Evolutionary conservation across 495 filamentous ascomycete genomes (phyloP).

Genomic region (Penicillium odoratum): DNA sequence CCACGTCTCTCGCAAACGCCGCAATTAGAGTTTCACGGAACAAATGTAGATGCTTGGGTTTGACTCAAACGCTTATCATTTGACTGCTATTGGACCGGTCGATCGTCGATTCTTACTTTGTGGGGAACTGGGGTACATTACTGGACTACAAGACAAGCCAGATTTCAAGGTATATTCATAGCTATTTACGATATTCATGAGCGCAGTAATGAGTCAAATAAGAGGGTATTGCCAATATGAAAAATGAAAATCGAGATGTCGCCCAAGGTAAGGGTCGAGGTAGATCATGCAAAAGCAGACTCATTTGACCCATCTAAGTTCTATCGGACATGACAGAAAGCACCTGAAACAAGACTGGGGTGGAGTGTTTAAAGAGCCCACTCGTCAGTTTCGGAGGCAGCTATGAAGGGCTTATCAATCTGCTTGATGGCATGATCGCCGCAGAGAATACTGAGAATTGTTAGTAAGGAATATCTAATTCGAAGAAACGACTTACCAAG

Average conservation of each 20-base stretch:
- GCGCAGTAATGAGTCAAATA: neutral
- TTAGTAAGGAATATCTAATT: conserved; percentile 10
- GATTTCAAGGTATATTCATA: neutral
- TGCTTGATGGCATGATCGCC: conserved; percentile 90
- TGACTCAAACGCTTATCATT: neutral
- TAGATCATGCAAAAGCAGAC: neutral
- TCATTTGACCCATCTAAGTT: neutral
- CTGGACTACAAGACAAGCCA: neutral
- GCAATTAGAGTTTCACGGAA: neutral
- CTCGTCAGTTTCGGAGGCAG: conserved; percentile 69
- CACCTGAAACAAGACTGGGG: neutral
- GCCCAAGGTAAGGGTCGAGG: neutral
- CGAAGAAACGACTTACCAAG: conserved; percentile 59
- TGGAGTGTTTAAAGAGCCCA: conserved; percentile 67
- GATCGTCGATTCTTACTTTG: neutral
- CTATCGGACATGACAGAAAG: neutral
- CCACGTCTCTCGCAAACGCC: conserved; percentile 6
- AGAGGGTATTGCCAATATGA: conserved; percentile 2
- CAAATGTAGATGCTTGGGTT: neutral
- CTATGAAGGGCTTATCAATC: conserved; percentile 89
- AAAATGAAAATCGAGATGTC: neutral
- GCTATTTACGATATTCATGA: neutral
- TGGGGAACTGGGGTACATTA: neutral
- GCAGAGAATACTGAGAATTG: conserved; percentile 64
- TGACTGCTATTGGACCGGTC: neutral